Conservation (phyloP, 768 basidiomycete genomes). For the Boletus tomentosulus region DNA sequence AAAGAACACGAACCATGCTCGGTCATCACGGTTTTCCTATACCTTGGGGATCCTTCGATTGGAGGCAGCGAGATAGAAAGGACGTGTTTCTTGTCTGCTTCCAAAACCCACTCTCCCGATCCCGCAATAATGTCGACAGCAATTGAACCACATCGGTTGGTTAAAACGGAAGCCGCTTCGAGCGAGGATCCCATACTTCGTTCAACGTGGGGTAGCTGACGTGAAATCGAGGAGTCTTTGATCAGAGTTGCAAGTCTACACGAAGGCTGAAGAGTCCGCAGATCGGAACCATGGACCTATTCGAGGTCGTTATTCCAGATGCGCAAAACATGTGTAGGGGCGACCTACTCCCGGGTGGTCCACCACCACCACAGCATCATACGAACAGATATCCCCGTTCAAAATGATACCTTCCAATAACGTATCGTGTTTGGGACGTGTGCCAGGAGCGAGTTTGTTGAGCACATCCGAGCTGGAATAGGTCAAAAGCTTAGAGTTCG, state of each 20-base stretch:
- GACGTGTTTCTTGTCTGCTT: constrained; percentile 47
- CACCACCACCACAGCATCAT: constrained; percentile 63
- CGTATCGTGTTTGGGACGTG: constrained; percentile 27
- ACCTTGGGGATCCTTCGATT: constrained; percentile 37
- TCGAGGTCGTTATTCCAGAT: constrained; percentile 1
- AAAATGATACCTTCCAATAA: constrained; percentile 44
- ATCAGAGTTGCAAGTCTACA: constrained; percentile 48
- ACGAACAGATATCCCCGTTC: constrained; percentile 49
- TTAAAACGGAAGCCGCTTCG: constrained; percentile 41
- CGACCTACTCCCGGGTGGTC: constrained; percentile 68
- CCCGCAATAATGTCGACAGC: constrained; percentile 42
- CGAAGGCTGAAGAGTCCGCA: constrained; percentile 53
- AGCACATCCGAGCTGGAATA: constrained; percentile 46
- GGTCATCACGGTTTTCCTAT: constrained; percentile 46
- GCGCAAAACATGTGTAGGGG: background rate
- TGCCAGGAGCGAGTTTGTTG: constrained; percentile 36
- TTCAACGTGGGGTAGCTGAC: constrained; percentile 61
- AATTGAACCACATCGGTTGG: constrained; percentile 51
- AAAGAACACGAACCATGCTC: constrained; percentile 46
- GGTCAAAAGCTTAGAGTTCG: background rate
- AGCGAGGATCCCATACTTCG: constrained; percentile 26
- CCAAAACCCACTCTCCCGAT: constrained; percentile 32
- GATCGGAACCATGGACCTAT: constrained; percentile 75
- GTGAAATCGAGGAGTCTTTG: constrained; percentile 46
- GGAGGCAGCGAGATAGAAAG: constrained; percentile 53